A percentile compares a stretch with the other conserved stretches of the same genome.
Evolutionary conservation across 768 basidiomycete species (phyloP).

Genomic region (Boletus tylopilopsis): DNA sequence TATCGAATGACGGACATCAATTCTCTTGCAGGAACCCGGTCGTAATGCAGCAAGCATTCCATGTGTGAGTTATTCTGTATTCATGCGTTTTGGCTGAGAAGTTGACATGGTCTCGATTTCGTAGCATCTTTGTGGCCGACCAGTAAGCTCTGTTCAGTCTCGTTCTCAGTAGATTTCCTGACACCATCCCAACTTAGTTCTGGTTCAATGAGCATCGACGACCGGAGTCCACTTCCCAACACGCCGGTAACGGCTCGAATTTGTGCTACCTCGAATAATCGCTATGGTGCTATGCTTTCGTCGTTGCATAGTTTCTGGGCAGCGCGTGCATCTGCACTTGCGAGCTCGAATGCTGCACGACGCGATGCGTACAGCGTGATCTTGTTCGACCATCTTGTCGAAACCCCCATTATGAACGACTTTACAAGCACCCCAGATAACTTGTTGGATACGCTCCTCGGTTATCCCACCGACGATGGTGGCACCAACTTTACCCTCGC

Average conservation of each 20-base stretch:
- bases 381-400: slow-evolving; percentile 35
- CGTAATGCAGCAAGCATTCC: slow-evolving; percentile 50
- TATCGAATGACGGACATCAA: slow-evolving; percentile 54
- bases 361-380: slow-evolving; percentile 56
- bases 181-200: slow-evolving; percentile 35
- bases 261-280: slow-evolving; percentile 36
- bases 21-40: slow-evolving; percentile 54
- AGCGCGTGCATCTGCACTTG: slow-evolving; percentile 41
- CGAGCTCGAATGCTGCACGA: slow-evolving; percentile 28
- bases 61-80: slow-evolving; percentile 43
- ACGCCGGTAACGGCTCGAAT: slow-evolving; percentile 42
- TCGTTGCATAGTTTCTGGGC: slow-evolving; percentile 55
- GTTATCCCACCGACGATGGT: slow-evolving; percentile 18
- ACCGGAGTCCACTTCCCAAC: slow-evolving; percentile 42
- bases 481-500: slow-evolving; percentile 47
- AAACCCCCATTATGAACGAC: slow-evolving; percentile 40
- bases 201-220: slow-evolving; percentile 41
- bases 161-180: not conserved
- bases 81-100: not conserved
- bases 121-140: slow-evolving; percentile 53
- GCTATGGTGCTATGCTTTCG: slow-evolving; percentile 59
- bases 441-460: slow-evolving; percentile 39
- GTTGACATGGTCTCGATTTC: not conserved
- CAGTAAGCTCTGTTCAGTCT: slow-evolving; percentile 26
- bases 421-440: slow-evolving; percentile 42